These are phyloP conservation scores for Urtica urens DNA, from an alignment of 306 rosid genomes.

Conservation along the genomic window DNA sequence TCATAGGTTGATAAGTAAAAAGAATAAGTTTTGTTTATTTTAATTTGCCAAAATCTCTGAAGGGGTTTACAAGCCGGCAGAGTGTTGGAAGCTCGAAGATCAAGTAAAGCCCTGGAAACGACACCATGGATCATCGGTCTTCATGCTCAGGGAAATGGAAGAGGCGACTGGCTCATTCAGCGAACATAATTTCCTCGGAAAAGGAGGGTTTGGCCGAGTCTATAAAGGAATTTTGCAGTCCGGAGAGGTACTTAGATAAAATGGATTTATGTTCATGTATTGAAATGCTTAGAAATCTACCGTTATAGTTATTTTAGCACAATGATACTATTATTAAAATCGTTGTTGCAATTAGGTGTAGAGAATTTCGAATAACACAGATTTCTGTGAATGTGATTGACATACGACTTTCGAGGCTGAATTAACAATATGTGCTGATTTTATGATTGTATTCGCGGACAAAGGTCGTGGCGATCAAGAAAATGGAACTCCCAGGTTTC, in stretches of 20 bases:
- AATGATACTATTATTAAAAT: no score
- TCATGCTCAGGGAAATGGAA: slow-evolving; percentile 83
- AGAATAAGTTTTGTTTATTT: neutral
- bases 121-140: slow-evolving; percentile 68
- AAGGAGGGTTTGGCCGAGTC: slow-evolving; percentile 94
- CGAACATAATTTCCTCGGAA: slow-evolving; percentile 71
- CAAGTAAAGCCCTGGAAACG: slow-evolving; percentile 48
- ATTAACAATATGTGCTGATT: slow-evolving; percentile 18
- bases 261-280: no score
- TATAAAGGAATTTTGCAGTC: slow-evolving; percentile 63
- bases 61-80: slow-evolving; percentile 79
- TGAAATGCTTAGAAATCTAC: no score
- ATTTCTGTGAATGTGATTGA: slow-evolving; percentile 11
- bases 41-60: slow-evolving; percentile 9
- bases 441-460: slow-evolving; percentile 4
- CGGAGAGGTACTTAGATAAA: slow-evolving; percentile 49
- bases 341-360: no score
- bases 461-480: slow-evolving; percentile 85
- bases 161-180: slow-evolving; percentile 84
- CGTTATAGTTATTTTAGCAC: no score
- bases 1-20: neutral
- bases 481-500: slow-evolving; percentile 77
- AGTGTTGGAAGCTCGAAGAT: slow-evolving; percentile 77
- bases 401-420: neutral
- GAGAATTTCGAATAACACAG: neutral